phyloP scores from a whole-genome alignment of 345 rosid genomes.

The Melastoma malabathricum region DNA sequence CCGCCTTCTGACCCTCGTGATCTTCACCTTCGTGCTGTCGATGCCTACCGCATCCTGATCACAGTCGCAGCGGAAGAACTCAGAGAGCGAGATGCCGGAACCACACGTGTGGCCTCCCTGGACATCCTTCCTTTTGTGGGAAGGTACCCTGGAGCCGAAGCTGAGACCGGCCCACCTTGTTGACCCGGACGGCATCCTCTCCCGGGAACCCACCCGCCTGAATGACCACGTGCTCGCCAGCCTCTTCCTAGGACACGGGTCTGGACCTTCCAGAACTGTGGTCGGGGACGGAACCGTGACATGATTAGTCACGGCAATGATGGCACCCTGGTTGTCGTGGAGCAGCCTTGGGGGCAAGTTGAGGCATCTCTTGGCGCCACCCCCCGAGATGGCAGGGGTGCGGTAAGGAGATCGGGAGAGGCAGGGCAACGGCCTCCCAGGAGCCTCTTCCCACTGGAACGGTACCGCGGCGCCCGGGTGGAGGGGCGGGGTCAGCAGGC shows the following conservation, averaged over 20 bases:
- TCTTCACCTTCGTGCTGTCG: conserved; percentile 22
- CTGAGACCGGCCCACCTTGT: conserved; percentile 36
- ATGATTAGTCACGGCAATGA: conserved; percentile 8
- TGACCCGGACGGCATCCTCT: conserved; percentile 24
- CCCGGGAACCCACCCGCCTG: conserved; percentile 11
- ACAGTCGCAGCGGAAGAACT: neutral
- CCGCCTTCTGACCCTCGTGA: conserved; percentile 29
- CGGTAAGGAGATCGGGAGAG: conserved; percentile 8
- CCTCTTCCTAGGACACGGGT: conserved; percentile 14
- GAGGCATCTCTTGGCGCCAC: conserved; percentile 11
- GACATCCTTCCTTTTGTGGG: conserved; percentile 7
- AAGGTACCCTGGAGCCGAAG: too few species aligned
- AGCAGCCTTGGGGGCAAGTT: conserved; percentile 64
- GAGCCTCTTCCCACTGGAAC: conserved; percentile 87
- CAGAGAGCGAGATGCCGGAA: conserved; percentile 2
- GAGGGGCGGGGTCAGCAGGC: conserved; percentile 49
- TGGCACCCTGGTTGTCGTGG: conserved; percentile 6
- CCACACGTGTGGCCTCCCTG: conserved; percentile 4
- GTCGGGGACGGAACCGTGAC: conserved; percentile 32
- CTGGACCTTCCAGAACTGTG: conserved; percentile 43
- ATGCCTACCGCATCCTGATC: conserved; percentile 4
- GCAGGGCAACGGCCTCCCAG: conserved; percentile 60
- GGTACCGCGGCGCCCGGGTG: conserved; percentile 48
- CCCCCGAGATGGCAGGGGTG: conserved; percentile 7
- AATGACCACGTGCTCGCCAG: conserved; percentile 20